Base-by-base conservation (phyloP, 768 basidiomycete genomes). In the Termitomyces sp. region DNA sequence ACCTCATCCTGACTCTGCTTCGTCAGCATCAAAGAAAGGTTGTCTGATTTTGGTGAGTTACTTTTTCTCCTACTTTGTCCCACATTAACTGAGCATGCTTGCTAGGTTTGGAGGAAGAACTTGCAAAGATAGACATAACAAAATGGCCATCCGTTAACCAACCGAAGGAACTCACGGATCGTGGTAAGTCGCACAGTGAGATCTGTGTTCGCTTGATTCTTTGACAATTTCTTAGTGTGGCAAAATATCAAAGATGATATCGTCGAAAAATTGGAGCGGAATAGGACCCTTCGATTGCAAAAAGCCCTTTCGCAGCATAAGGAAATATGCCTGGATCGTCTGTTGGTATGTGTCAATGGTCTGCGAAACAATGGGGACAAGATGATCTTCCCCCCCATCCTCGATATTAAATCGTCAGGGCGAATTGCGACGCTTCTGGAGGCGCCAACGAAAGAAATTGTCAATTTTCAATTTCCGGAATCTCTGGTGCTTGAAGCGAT, bases 141-240 rank as follows among this genome's bases (percentile, higher is more conserved):
- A 1, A 6, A 0, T 58, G 39, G 42, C 20, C 30, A n/a, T 27
- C 30, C n/a, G 50, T 58, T 33, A 36, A 3, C 2, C 48, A 51
- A n/a, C 24, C 57, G 8, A 58, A 45, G 15, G 41, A 44, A 6
- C 57, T 58, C 20, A 52, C 57, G 5, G 57, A 58, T 45, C 57
- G 50, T 51, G 36, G 57, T 58, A 52, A 44, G 57, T 45, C 13
- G 2, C 30, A 15, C 15, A 16, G n/a, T 13, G 16, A 22, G 8
- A 4, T 31, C 11, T 24, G 8, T 31, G n/a, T 13, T 34, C 31
- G 16, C 13, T 12, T 15, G 7, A 34, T 55, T 4, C 45, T 22
- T 16, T 45, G 1, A 5, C 5, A 16, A 31, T 33, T 15, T 33
- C 1, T 3, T 30, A 55, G 58, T 37, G 7, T 59, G 58, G 58